phyloP scores from a whole-genome alignment of 768 basidiomycete genomes.

The Termitomyces sp. region DNA sequence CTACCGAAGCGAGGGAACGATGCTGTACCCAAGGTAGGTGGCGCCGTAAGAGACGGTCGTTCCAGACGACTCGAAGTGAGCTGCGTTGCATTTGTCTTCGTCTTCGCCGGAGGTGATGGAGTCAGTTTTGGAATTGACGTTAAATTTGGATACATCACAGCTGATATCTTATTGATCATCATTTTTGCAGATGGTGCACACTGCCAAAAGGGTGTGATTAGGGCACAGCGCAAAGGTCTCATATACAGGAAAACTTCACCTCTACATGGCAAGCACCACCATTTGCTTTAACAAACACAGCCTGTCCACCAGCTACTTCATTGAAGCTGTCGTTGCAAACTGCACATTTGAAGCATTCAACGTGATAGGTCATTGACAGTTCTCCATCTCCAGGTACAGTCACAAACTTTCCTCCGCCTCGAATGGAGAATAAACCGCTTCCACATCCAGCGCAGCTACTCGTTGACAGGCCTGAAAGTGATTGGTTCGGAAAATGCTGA shows the following conservation, averaged over 20 bases:
- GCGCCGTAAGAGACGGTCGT: conserved; percentile 33
- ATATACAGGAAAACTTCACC: conserved; percentile 21
- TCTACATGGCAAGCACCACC: conserved; percentile 70
- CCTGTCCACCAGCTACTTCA: conserved; percentile 57
- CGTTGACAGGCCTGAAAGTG: conserved; percentile 22
- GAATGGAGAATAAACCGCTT: conserved; percentile 51
- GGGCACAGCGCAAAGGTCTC: not conserved
- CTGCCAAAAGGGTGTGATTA: conserved; percentile 20
- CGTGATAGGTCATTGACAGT: conserved; percentile 63
- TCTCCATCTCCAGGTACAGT: conserved; percentile 59
- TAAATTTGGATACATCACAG: conserved; percentile 16
- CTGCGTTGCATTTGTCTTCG: conserved; percentile 18
- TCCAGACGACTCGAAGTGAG: conserved; percentile 37
- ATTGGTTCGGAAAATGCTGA: conserved; percentile 7
- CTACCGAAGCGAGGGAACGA: conserved; percentile 57
- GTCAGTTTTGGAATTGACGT: conserved; percentile 3
- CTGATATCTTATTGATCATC: conserved; percentile 31
- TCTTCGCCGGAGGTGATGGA: conserved; percentile 6
- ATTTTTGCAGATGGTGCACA: conserved; percentile 44
- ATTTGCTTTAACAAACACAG: conserved; percentile 66
- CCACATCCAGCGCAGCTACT: conserved; percentile 60
- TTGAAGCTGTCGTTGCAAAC: conserved; percentile 64
- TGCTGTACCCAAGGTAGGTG: conserved; percentile 22
- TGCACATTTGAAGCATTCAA: conserved; percentile 71
- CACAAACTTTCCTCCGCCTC: conserved; percentile 62